Base-by-base conservation (phyloP, 768 basidiomycete genomes). In the Neoboletus magnificus region DNA sequence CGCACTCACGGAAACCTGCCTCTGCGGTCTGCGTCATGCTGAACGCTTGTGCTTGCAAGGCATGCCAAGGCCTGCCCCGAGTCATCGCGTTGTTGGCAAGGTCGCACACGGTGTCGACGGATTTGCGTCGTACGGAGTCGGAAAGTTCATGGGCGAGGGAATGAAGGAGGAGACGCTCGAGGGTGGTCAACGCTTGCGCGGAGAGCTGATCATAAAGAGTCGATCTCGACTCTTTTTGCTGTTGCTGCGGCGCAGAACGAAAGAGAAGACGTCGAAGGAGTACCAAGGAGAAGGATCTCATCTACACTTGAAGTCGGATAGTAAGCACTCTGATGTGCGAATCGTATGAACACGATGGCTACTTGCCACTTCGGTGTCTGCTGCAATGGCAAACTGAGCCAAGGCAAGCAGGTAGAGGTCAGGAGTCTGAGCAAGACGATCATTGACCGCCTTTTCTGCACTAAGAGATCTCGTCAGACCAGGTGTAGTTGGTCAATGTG, bases 201-300 rank as follows among this genome's bases (percentile, higher is more conserved):
- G 88, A 84, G 37, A 93, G 80, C 48, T 86, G 86, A 71, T 93
- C 91, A 64, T 91, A 92, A 11, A 91, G 77, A 2, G 85, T 81
- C n/a, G 80, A 68, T n/a, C 79, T 74, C 16, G 74, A 71, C 9
- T 64, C 66, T 61, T 71, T 76, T 44, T 60, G 62, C 18, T 64
- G 73, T 45, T 61, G 71, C 33, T 67, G 60, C 0, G 69, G 80
- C 2, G 82, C 72, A 0, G 85, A 63, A 8, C 89, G 82, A 70
- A 93, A 92, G 30, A 91, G 81, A 4, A 93, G 78, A 6, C 91
- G 82, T 10, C 91, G 83, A 29, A 91, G 80, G 30, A 92, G 81
- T 11, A 93, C 89, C 29, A 91, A 76, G 2, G 90, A 89, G 71
- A 92, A 91, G 0, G 87, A 88, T 29, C 89, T 84, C 90, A 92